Evolutionary conservation across 2,329 filamentous ascomycete species (phyloP).

Genomic region (Byssothecium circinans): DNA sequence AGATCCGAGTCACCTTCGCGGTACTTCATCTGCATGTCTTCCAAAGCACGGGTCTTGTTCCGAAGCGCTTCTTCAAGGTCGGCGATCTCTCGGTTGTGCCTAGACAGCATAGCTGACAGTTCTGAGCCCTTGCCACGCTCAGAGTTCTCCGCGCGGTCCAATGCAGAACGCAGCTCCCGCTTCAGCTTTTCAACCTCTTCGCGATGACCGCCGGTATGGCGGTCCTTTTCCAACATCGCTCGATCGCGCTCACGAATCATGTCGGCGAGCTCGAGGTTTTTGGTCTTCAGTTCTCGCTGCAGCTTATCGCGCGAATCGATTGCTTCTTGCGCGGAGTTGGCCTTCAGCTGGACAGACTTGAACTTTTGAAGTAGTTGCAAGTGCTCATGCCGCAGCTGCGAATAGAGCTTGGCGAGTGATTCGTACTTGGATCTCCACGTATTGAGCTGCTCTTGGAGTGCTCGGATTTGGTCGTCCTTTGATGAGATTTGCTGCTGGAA

Average conservation of each 20-base stretch:
- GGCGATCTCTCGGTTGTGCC: slow-evolving; percentile 96
- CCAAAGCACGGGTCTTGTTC: slow-evolving; percentile 83
- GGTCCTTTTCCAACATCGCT: slow-evolving; percentile 89
- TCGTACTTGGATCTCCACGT: slow-evolving; percentile 98
- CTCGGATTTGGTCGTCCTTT: slow-evolving; percentile 90
- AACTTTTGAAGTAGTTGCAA: slow-evolving; percentile 94
- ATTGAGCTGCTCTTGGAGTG: slow-evolving; percentile 94
- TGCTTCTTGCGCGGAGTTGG: slow-evolving; percentile 93
- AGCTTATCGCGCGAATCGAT: slow-evolving; percentile 94
- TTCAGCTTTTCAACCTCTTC: slow-evolving; percentile 94
- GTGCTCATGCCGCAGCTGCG: slow-evolving; percentile 92
- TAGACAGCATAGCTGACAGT: slow-evolving; percentile 88
- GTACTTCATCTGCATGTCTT: slow-evolving; percentile 77
- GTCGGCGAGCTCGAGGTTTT: slow-evolving; percentile 96
- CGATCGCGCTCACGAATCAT: slow-evolving; percentile 98
- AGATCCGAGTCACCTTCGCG: slow-evolving; percentile 83
- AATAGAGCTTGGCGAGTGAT: slow-evolving; percentile 93
- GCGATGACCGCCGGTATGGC: slow-evolving; percentile 79
- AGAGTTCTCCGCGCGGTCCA: slow-evolving; percentile 87
- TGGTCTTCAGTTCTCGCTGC: slow-evolving; percentile 97
- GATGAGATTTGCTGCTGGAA: slow-evolving; percentile 82
- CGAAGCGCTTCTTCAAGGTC: slow-evolving; percentile 90
- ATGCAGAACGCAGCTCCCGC: slow-evolving; percentile 87
- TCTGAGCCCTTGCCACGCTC: slow-evolving; percentile 94
- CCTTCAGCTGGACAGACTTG: slow-evolving; percentile 94